Evolutionary conservation across 495 filamentous ascomycete genomes (phyloP).

Genomic region (Talaromyces ruber): DNA sequence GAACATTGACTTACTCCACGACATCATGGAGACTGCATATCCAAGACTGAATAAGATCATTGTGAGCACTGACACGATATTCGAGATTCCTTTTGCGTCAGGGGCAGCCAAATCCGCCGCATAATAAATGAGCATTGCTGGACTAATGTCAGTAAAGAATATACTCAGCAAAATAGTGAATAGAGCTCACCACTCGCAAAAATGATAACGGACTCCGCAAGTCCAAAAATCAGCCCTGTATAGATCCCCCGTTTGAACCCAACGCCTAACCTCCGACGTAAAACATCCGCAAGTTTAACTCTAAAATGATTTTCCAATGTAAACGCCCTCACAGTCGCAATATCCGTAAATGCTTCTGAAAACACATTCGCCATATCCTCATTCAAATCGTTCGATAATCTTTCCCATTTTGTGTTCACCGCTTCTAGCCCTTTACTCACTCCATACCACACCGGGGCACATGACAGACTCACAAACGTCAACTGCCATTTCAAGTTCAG

Average conservation of each 20-base stretch:
- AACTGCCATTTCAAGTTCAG: slow-evolving; percentile 70
- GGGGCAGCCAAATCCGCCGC: slow-evolving; percentile 54
- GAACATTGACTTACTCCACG: slow-evolving; percentile 41
- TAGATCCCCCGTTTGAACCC: slow-evolving; percentile 53
- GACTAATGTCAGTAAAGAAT: not conserved
- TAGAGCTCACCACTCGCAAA: slow-evolving; percentile 52
- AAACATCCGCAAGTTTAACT: slow-evolving; percentile 49
- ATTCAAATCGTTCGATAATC: slow-evolving; percentile 50
- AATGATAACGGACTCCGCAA: slow-evolving; percentile 59
- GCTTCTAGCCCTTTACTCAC: slow-evolving; percentile 53
- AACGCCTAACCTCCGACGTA: slow-evolving; percentile 38
- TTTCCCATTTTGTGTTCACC: slow-evolving; percentile 64
- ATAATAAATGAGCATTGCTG: slow-evolving; percentile 78
- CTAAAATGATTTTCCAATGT: slow-evolving; percentile 70
- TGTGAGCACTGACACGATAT: slow-evolving; percentile 68
- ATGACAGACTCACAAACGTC: slow-evolving; percentile 65
- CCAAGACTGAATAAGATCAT: slow-evolving; percentile 73
- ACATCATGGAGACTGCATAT: slow-evolving; percentile 59
- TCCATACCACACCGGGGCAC: slow-evolving; percentile 57
- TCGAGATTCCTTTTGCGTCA: slow-evolving; percentile 35
- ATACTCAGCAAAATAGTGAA: not conserved
- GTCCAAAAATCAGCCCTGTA: slow-evolving; percentile 65
- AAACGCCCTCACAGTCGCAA: slow-evolving; percentile 70
- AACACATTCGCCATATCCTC: slow-evolving; percentile 49
- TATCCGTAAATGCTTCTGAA: slow-evolving; percentile 72